Conservation (phyloP, 2,329 filamentous ascomycete species). For the Chaetothyriales sp. region DNA sequence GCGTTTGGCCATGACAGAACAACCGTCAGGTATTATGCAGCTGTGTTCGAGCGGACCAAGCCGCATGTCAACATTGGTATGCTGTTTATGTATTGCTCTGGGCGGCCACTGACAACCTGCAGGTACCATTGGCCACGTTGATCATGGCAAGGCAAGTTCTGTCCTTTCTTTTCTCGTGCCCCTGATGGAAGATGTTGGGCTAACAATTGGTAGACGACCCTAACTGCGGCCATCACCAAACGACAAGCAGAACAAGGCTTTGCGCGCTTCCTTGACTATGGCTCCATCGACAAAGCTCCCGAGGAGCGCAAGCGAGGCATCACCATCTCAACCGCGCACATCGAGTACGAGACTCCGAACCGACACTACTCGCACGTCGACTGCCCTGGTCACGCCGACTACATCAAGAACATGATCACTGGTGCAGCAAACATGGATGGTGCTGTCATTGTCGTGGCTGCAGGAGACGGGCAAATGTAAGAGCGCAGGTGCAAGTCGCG, state of each 20-base stretch:
- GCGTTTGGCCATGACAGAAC: conserved; percentile 32
- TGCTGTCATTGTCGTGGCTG: conserved; percentile 95
- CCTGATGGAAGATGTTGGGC: conserved; percentile 5
- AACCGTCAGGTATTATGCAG: conserved; percentile 41
- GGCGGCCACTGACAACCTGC: background rate
- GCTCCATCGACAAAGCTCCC: conserved; percentile 94
- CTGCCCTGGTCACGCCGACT: conserved; percentile 99
- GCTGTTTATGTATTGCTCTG: conserved; percentile 12
- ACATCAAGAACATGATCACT: conserved; percentile 99
- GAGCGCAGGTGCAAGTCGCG: conserved; percentile 9
- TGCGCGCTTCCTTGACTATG: conserved; percentile 93
- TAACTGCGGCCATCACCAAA: conserved; percentile 98
- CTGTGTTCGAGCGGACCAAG: conserved; percentile 71
- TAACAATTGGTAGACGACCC: conserved; percentile 55
- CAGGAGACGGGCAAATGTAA: conserved; percentile 93
- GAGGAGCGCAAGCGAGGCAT: conserved; percentile 99
- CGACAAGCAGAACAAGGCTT: conserved; percentile 87
- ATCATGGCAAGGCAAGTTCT: conserved; percentile 81
- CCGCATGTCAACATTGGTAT: conserved; percentile 96
- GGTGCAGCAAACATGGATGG: conserved; percentile 99
- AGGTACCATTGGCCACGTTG: conserved; percentile 98
- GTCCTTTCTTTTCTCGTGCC: conserved; percentile 9
- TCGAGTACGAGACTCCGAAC: conserved; percentile 88
- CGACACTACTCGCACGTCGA: conserved; percentile 99
- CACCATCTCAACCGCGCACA: conserved; percentile 95